Evolutionary conservation across 2,329 filamentous ascomycete species (phyloP).

Genomic region (Cordyceps cicadae): DNA sequence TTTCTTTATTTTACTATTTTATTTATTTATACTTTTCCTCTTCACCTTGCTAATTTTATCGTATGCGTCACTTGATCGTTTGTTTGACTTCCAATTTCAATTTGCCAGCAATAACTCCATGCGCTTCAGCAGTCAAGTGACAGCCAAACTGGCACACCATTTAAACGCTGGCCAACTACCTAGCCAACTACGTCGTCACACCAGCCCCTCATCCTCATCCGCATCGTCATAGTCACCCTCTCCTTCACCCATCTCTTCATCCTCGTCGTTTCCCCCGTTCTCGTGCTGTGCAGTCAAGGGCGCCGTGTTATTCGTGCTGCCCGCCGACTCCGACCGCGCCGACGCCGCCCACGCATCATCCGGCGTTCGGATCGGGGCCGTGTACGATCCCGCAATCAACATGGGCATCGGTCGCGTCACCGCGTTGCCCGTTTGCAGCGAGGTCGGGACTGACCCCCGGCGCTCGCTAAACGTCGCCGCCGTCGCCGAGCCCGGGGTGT

Average conservation of each 20-base stretch:
- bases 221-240: neutral
- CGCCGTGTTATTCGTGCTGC: neutral
- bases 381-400: slow-evolving; percentile 8
- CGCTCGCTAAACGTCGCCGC: neutral
- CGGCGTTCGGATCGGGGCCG: neutral
- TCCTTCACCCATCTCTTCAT: neutral
- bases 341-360: neutral
- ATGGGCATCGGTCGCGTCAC: neutral
- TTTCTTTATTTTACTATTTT: too few species aligned
- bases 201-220: neutral
- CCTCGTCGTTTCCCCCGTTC: neutral
- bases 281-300: neutral
- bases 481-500: neutral
- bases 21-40: neutral
- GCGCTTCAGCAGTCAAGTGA: neutral
- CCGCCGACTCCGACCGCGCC: too few species aligned
- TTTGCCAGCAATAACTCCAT: neutral
- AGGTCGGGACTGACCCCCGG: neutral
- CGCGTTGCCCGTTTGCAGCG: neutral
- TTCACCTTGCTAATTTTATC: neutral
- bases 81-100: neutral
- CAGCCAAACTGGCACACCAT: neutral
- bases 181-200: neutral
- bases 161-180: neutral
- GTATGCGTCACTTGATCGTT: neutral